phyloP scores from a whole-genome alignment of 2,329 filamentous ascomycete genomes.

The Diplocarpon mali region DNA sequence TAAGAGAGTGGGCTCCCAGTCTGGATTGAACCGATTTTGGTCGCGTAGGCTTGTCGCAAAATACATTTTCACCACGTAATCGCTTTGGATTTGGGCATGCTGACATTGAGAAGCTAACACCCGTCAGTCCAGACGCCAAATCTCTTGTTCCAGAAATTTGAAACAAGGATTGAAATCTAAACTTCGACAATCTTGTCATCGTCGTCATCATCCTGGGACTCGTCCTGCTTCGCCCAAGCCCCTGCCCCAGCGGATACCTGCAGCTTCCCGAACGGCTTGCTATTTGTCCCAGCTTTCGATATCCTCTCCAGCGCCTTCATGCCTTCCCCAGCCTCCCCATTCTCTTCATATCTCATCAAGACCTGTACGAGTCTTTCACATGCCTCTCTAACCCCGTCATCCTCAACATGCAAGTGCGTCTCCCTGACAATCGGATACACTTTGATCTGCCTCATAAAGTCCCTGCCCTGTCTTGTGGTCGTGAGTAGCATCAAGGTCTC shows the following conservation, averaged over 20 bases:
- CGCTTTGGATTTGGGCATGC: not conserved
- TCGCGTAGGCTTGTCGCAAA: no score
- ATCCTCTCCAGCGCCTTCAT: conserved; percentile 21
- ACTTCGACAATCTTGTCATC: conserved; percentile 28
- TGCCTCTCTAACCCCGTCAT: conserved; percentile 72
- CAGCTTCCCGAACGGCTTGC: conserved; percentile 1
- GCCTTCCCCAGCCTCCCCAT: conserved; percentile 21
- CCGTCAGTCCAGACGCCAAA: not conserved
- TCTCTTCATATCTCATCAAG: conserved; percentile 28
- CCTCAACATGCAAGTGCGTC: conserved; percentile 64
- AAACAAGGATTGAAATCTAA: conserved; percentile 6
- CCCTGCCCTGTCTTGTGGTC: conserved; percentile 63
- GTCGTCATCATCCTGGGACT: conserved; percentile 20
- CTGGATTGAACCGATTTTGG: no score
- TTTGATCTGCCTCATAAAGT: conserved; percentile 62
- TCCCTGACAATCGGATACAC: conserved; percentile 88
- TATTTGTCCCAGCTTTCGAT: conserved; percentile 4
- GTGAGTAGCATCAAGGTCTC: conserved; percentile 81
- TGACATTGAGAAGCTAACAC: not conserved
- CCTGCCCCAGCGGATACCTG: conserved; percentile 6
- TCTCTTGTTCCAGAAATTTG: not conserved
- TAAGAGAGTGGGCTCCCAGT: no score
- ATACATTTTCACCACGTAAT: no score
- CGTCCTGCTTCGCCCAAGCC: conserved; percentile 14
- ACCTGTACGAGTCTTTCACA: conserved; percentile 82